Percentiles rank a stretch among this genome's conserved stretches.
Evolutionary conservation across 257 asterid genomes (phyloP).

Genomic region (Nicotiana tomentosiformis): DNA sequence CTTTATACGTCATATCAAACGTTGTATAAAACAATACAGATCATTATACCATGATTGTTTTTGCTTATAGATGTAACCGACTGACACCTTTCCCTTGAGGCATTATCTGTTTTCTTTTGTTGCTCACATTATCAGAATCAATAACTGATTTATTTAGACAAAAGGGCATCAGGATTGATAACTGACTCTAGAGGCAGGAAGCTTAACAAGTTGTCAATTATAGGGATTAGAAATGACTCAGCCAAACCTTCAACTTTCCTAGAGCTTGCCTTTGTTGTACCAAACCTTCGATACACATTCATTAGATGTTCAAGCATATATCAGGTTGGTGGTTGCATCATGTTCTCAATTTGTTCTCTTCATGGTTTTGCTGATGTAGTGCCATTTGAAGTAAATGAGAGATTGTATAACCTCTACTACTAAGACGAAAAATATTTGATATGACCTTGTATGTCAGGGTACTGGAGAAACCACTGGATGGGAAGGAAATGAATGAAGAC

Average conservation of each 20-base stretch:
- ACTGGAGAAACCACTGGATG: constrained; percentile 48
- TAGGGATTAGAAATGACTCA: neutral
- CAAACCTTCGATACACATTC: neutral
- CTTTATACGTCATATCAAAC: too few species aligned
- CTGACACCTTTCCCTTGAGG: too few species aligned
- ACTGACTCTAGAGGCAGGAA: neutral
- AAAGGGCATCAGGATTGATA: neutral
- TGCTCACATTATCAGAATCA: neutral
- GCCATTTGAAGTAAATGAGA: neutral
- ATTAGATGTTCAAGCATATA: neutral
- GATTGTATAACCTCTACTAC: neutral
- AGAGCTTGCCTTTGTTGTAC: neutral
- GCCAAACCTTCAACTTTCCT: neutral
- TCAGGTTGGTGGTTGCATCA: neutral
- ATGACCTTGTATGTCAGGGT: constrained; percentile 31
- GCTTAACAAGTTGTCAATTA: neutral
- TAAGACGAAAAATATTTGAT: neutral
- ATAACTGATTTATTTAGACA: neutral
- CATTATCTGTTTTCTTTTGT: neutral
- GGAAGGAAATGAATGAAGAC: constrained; percentile 51
- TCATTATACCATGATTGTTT: too few species aligned
- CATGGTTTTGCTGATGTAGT: neutral
- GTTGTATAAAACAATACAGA: too few species aligned
- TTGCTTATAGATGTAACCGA: too few species aligned
- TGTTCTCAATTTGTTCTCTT: neutral